Base-by-base conservation (phyloP, 176 grass and related monocot species). In the Oryza australiensis region DNA sequence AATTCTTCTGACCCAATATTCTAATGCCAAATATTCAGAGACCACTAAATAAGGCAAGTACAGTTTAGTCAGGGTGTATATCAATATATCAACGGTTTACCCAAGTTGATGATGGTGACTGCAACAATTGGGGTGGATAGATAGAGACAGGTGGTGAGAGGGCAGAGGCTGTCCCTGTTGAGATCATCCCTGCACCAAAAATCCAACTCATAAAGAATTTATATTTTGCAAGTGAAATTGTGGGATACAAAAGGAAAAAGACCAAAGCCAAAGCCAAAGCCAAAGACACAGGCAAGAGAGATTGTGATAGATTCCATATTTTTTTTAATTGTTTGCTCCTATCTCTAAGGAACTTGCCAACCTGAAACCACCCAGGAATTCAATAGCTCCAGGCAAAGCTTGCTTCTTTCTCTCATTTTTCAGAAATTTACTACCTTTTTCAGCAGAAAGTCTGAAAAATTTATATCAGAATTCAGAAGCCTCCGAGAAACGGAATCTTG, bases 141-240 rank as follows among this genome's bases (percentile, higher is more conserved):
- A 59, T 29, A 28, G 59, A 22, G 80, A 79, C 59, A 83, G 45
- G 12, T 60, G 20, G 55, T 60, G 55, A 60, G n/a, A 60, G 0
- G 20, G 15, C 37, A 29, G 73, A 70, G 0, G 26, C 26, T 9
- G 43, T 62, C 20, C 22, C 64, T 71, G 83, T n/a, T 64, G 60
- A 75, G 67, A 88, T 83, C 46, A 82, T 87, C 81, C 43, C 57
- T 40, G 28, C 60, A 62, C 5, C 35, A 45, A 14, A 74, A 73
- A 23, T 81, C 68, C 66, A 83, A 45, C 40, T 20, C 11, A 41
- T 0, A 49, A 15, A 15, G 12, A 41, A 37, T 37, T 37, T 9
- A 77, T 20, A 73, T 38, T 35, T 37, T 37, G 35, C 35, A 37
- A 37, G 35, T 37, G 35, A 37, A 35, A 37, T 37, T 37, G 35